Base-by-base conservation (phyloP, 352 stramenopile species). In the Detonula confervacea region DNA sequence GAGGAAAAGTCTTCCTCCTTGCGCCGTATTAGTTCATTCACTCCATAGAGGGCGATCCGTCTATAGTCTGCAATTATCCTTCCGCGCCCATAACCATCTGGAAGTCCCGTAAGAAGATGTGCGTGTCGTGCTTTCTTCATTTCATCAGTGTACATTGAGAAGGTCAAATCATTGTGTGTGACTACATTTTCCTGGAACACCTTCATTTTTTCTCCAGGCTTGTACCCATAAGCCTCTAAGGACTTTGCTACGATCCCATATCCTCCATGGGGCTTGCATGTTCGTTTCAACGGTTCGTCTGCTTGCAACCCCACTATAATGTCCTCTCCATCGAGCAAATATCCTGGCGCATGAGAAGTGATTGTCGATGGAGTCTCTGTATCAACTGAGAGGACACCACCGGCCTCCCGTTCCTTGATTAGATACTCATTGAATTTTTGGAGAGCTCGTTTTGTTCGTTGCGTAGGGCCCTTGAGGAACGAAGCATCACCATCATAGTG, bases 91-190 rank as follows among this genome's bases (percentile, higher is more conserved):
- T 91, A 91, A n/a, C 69, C 82, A 81, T 91, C 85, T 11, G 85
- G 85, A 22, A 91, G 59, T 8, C 85, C 85, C 1, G 85, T 91
- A 0, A 91, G 63, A 14, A 91, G 73, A 55, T 90, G 80, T 4
- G 78, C 67, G 59, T 89, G 80, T 18, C 85, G 70, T 24, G 85
- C 85, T 24, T 52, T 72, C 55, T 77, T 69, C 79, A 88, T 90
- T 33, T 77, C 70, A 42, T 81, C 74, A 0, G 84, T 86, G 57
- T 90, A 90, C 54, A 88, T 85, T 44, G 54, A 77, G 61, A 90
- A 90, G 8, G 84, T 75, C 33, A 87, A 68, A 72, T 91, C 82
- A 68, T 89, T 91, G 55, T 91, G 85, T 1, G 81, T 91, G 47
- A 67, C 63, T 6, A 88, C 81, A 66, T 89, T 55, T 51, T 68